Conservation (phyloP, 148 eudicot genomes). For the Salicornia ramosissima region DNA sequence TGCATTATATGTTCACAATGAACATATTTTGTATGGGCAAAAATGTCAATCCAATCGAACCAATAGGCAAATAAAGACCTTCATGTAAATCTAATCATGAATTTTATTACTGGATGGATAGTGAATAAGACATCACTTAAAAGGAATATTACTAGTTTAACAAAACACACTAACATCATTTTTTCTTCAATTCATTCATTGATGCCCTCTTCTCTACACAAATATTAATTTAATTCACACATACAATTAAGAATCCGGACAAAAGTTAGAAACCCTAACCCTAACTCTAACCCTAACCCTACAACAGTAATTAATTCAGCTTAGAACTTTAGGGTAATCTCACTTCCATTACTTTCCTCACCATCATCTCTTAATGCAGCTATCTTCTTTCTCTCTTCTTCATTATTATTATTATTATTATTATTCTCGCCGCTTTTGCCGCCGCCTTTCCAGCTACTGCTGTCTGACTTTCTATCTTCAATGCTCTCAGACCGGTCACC, state of each 20-base stretch:
- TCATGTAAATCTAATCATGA: constrained; percentile 29
- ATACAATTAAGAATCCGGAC: constrained; percentile 9
- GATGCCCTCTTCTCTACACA: constrained; percentile 36
- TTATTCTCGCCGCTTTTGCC: constrained; percentile 48
- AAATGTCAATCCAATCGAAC: constrained; percentile 17
- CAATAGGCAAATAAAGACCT: constrained; percentile 16
- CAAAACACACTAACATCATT: constrained; percentile 44
- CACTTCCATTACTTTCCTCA: constrained; percentile 62
- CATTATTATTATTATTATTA: too few relatives aligned
- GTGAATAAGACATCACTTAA: constrained; percentile 29
- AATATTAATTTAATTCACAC: constrained; percentile 28
- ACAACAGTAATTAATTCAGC: background rate
- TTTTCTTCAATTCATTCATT: constrained; percentile 41
- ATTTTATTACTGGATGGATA: constrained; percentile 23
- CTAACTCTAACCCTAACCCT: constrained; percentile 35
- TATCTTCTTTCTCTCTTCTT: constrained; percentile 38
- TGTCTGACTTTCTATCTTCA: constrained; percentile 82
- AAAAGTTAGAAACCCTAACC: constrained; percentile 26
- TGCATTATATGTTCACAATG: too few relatives aligned
- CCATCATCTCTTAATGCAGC: constrained; percentile 34
- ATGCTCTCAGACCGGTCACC: constrained; percentile 75
- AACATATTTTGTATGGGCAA: constrained; percentile 13
- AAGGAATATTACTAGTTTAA: constrained; percentile 26
- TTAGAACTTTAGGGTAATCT: constrained; percentile 64
- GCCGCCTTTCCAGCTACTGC: constrained; percentile 71